phyloP scores from a whole-genome alignment of 495 filamentous ascomycete genomes.

The Penicillium pulvis region DNA sequence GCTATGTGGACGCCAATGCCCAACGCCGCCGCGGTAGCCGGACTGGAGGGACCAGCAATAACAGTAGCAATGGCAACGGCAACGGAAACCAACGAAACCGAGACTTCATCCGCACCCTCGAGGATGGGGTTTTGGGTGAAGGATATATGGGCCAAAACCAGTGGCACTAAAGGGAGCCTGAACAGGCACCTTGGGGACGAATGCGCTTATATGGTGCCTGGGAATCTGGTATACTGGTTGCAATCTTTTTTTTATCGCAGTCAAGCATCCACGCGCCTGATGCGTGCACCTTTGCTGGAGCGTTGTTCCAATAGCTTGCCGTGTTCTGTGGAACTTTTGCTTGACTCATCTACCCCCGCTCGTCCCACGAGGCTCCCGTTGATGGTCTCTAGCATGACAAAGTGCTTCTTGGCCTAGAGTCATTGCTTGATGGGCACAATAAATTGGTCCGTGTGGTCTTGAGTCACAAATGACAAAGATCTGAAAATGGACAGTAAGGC shows the following conservation, averaged over 20 bases:
- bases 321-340: conserved; percentile 15
- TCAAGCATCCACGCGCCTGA: conserved; percentile 16
- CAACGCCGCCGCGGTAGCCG: conserved; percentile 78
- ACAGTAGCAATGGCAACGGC: background rate
- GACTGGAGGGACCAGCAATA: conserved; percentile 38
- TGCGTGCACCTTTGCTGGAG: conserved; percentile 8
- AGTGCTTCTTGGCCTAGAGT: conserved; percentile 12
- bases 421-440: conserved; percentile 2
- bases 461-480: background rate
- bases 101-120: conserved; percentile 90
- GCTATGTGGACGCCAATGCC: conserved; percentile 64
- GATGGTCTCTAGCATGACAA: conserved; percentile 9
- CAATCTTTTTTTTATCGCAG: background rate
- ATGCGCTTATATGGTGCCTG: conserved; percentile 7
- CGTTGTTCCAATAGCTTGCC: conserved; percentile 12
- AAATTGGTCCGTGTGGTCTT: background rate
- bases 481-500: background rate
- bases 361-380: conserved; percentile 8
- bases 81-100: conserved; percentile 62
- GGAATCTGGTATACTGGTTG: conserved; percentile 4
- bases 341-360: conserved; percentile 13
- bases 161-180: conserved; percentile 54
- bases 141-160: conserved; percentile 67
- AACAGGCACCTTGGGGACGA: background rate
- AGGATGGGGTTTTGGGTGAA: conserved; percentile 89